Conservation (phyloP, 352 stramenopile genomes). For the Phytophthora macrochlamydospora region DNA sequence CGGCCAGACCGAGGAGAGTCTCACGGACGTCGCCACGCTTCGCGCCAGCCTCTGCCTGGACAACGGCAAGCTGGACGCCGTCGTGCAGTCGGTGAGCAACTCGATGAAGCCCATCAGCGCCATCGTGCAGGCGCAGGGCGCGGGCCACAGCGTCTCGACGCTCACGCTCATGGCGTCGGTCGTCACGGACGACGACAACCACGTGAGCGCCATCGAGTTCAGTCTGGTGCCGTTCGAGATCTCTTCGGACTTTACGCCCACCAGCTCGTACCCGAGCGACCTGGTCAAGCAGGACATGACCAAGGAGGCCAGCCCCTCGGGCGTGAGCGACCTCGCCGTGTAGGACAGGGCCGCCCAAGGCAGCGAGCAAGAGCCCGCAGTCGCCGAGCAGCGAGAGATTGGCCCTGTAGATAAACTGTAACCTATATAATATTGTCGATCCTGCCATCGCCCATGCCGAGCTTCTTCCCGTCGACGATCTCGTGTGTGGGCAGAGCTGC, state of each 20-base stretch:
- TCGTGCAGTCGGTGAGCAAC: conserved; percentile 50
- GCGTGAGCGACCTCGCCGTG: conserved; percentile 54
- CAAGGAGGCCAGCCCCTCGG: conserved; percentile 65
- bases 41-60: conserved; percentile 58
- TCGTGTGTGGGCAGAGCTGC: not conserved
- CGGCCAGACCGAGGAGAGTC: conserved; percentile 40
- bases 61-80: conserved; percentile 45
- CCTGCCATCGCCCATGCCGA: not conserved
- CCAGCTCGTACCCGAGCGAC: conserved; percentile 17
- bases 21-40: conserved; percentile 47
- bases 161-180: conserved; percentile 64
- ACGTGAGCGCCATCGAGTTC: conserved; percentile 59
- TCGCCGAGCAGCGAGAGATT: conserved; percentile 21
- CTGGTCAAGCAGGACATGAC: conserved; percentile 36
- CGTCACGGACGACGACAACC: conserved; percentile 63
- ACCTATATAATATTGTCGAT: conserved; percentile 64
- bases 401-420: conserved; percentile 48
- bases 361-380: conserved; percentile 14
- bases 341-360: conserved; percentile 30
- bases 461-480: conserved; percentile 4
- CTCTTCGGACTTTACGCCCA: conserved; percentile 40
- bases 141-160: conserved; percentile 43
- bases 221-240: conserved; percentile 71
- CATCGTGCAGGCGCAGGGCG: conserved; percentile 54
- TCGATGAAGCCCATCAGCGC: conserved; percentile 47